Base-by-base conservation (phyloP, 768 basidiomycete species). In the Xerocomellus intermedius region DNA sequence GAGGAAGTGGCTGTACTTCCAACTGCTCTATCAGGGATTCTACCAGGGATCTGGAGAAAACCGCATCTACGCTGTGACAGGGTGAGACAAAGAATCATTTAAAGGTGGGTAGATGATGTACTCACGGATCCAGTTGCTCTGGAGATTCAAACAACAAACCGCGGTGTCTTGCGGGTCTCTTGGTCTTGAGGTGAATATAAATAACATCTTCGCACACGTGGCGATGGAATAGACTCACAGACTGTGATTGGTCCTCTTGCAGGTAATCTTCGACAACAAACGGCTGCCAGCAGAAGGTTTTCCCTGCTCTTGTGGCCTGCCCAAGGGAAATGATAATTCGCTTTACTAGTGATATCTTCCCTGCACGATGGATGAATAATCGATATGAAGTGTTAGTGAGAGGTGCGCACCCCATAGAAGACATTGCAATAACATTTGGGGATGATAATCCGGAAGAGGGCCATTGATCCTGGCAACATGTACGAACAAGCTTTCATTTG, bases 381-480 rank as follows among this genome's bases (percentile, higher is more conserved):
- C n/a, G 32, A 42, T 13, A 4, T 8, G 12, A 13, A 9, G 9
- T 35, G 41, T 35, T 37, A 41, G 26, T 36, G 42, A 44, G 35
- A 30, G 14, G 21, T 45, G 67, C 83, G 53, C 61, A 95, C 95
- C 88, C 94, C 94, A 96, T 8, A 97, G 74, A 51, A 98, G 75
- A 66, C 93, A 96, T 65, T 98, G 95, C 13, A 94, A 73, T 17
- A 98, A 69, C 80, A 96, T 87, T 65, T 95, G 92, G 4, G 96
- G 95, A 72, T 98, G 93, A 69, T 91, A 94, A 69, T 97, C 91
- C 17, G 85, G 82, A 35, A 98, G 73, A 4, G 96, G 94, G 0
- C 92, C 93, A 67, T 95, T 94, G 46, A 83, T 79, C 53, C 85
- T 73, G 6, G 89, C 91, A 35, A 94, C 91, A 63, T 89, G 79